Evolutionary conservation across 495 filamentous ascomycete species (phyloP).

Genomic region (Neurospora africana): DNA sequence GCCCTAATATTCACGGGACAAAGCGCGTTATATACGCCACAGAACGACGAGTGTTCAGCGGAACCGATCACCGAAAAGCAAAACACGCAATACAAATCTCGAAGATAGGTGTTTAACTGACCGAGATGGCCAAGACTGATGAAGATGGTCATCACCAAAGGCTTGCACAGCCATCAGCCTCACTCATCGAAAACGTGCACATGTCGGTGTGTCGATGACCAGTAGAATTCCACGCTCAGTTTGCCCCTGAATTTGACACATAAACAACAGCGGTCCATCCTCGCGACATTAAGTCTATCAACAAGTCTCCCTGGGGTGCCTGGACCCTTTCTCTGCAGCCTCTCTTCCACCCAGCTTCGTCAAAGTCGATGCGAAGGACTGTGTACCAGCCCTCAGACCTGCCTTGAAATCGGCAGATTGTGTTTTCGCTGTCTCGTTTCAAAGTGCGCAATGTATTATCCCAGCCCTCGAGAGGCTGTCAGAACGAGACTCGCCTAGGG

Average conservation of each 20-base stretch:
- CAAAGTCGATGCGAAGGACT: not conserved
- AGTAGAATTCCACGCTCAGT: not conserved
- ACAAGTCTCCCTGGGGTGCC: not conserved
- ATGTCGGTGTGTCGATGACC: not conserved
- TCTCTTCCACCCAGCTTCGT: not conserved
- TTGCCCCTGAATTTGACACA: not conserved
- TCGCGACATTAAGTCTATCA: not conserved
- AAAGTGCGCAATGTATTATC: not conserved
- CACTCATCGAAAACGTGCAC: not conserved
- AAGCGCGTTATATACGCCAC: not conserved
- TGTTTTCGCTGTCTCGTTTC: not conserved
- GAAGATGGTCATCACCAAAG: not conserved
- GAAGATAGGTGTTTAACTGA: not conserved
- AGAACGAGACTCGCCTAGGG: not conserved
- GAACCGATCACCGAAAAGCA: not conserved
- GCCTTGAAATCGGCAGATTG: not conserved
- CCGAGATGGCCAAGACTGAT: not conserved
- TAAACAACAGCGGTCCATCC: not conserved
- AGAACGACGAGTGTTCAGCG: not conserved
- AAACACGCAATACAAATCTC: not conserved
- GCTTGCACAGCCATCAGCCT: not conserved
- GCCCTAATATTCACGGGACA: not conserved
- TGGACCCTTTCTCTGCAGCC: not conserved
- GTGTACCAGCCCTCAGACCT: not conserved
- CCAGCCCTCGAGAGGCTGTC: not conserved